Evolutionary conservation across 108 stramenopile genomes (phyloP), one percentile per base, ranked within the genome.

Genomic region (Craspedostauros australis): DNA sequence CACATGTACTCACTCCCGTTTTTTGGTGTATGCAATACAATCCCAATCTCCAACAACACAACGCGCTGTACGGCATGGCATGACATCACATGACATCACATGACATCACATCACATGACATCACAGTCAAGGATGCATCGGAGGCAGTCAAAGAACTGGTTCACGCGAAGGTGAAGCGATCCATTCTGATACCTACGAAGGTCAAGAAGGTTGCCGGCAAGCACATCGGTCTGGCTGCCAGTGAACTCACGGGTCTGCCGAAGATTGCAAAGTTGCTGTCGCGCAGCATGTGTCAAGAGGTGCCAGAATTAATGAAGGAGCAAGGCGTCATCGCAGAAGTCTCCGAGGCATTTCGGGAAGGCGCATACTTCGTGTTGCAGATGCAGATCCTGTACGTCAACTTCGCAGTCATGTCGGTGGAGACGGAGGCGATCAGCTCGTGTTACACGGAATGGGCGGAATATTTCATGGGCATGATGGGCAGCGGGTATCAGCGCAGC

Each of bases 291-390:
- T 39, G 39, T 15, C 24, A 38, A 22, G 28, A 58, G 51, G 28
- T 71, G n/a, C 62, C 56, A 30, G 21, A 3, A n/a, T 38, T 39
- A 26, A 24, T 71, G 54, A 50, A 62, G 39, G 47, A 71, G 39
- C 45, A 59, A 23, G 70, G 70, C 3, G 41, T 71, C 14, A 50
- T 42, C 5, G 38, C 52, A 7, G 31, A 16, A 12, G 37, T 57
- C 37, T 36, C 53, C 30, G 56, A 58, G 40, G 49, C 64, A 4
- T 71, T 64, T 42, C 60, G 54, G 23, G 70, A 71, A 59, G 57
- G 62, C 25, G 27, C 62, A 1, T 71, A 56, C 33, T 24, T 62
- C 26, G 56, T 71, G 4, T 36, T 71, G 9, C 47, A 71, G 29
- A 24, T 71, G 2, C 41, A 33, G 31, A 29, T 71, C 1, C 18